These are phyloP conservation scores for Leishmania aethiopica DNA, from an alignment of 208 protist genomes.

Conservation along the genomic window DNA sequence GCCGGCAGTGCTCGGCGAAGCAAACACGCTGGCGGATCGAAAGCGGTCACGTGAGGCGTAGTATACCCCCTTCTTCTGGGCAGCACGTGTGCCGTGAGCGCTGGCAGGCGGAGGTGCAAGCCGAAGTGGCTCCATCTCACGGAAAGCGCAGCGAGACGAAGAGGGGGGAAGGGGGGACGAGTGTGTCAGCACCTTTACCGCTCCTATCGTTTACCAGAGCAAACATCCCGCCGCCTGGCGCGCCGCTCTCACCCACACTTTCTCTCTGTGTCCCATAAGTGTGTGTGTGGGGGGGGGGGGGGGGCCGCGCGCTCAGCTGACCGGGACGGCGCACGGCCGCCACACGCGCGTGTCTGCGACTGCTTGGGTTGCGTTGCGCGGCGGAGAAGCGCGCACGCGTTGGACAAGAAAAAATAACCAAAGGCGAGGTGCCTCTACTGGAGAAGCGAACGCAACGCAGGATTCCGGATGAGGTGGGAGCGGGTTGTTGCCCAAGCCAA, in stretches of 20 bases:
- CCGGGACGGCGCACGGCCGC: too few species aligned
- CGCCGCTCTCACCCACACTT: not conserved
- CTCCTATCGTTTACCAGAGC: not conserved
- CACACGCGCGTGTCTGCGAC: too few species aligned
- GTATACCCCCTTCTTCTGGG: too few species aligned
- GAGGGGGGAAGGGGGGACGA: not conserved
- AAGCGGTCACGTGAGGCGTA: constrained; percentile 14
- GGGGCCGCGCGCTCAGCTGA: too few species aligned
- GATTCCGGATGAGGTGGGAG: too few species aligned
- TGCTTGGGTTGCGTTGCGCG: too few species aligned
- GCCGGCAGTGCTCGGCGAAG: not conserved
- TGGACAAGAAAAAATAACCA: too few species aligned
- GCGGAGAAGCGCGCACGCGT: too few species aligned
- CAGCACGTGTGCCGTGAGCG: not conserved
- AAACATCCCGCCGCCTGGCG: not conserved
- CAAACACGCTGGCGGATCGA: not conserved
- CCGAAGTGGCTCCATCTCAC: not conserved
- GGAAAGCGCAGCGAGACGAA: not conserved
- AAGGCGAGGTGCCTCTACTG: too few species aligned
- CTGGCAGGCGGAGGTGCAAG: too few species aligned
- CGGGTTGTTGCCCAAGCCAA: not conserved
- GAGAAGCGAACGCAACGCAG: too few species aligned
- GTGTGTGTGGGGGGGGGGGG: not conserved
- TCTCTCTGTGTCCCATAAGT: not conserved
- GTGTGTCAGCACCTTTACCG: not conserved